These are phyloP conservation scores for Kregervanrija pseudodelftensis DNA, from an alignment of 805 yeast species.

Conservation along the genomic window DNA sequence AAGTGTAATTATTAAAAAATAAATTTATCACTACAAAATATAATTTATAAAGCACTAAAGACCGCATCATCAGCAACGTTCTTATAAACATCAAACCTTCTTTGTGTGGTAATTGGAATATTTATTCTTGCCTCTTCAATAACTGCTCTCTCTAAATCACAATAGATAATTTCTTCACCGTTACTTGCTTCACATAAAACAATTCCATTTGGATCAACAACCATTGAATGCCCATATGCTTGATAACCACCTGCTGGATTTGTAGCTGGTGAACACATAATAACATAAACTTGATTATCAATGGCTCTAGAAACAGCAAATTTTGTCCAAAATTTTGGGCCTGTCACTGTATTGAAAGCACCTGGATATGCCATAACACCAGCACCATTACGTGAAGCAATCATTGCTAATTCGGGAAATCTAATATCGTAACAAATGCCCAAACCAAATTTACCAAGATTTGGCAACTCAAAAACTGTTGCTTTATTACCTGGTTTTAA, in stretches of 20 bases:
- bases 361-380: constrained; percentile 80
- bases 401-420: constrained; percentile 70
- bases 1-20: too few relatives aligned
- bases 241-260: constrained; percentile 49
- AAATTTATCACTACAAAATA: too few relatives aligned
- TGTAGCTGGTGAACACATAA: constrained; percentile 86
- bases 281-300: constrained; percentile 65
- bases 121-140: constrained; percentile 53
- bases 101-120: constrained; percentile 63
- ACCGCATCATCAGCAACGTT: constrained; percentile 31
- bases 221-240: constrained; percentile 61
- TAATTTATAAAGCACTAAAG: constrained; percentile 13
- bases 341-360: constrained; percentile 79
- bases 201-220: constrained; percentile 56
- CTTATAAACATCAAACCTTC: constrained; percentile 61
- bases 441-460: constrained; percentile 66
- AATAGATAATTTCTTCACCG: constrained; percentile 67
- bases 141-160: constrained; percentile 59
- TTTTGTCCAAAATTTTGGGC: constrained; percentile 78
- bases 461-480: constrained; percentile 64
- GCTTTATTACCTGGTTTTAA: constrained; percentile 76
- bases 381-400: constrained; percentile 60
- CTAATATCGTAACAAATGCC: constrained; percentile 83
- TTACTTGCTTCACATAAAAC: constrained; percentile 69
- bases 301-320: constrained; percentile 68